A percentile compares a stretch with the other conserved stretches of the same genome.
Conservation (phyloP, 768 basidiomycete genomes). For the Rickenella mellea region DNA sequence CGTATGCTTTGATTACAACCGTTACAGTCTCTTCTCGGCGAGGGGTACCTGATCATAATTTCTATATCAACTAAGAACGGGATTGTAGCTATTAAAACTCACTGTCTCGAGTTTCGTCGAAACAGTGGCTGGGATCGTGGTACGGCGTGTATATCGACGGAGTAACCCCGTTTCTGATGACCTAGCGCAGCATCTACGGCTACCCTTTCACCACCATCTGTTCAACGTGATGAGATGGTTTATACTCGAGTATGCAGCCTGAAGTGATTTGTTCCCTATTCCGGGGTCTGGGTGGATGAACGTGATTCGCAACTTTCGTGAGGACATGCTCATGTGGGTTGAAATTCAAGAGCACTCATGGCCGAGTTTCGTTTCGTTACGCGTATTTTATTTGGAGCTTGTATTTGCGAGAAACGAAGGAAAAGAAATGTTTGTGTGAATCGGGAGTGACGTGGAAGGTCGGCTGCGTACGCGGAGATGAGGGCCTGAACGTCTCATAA, state of each 20-base stretch:
- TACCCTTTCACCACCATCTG: conserved; percentile 92
- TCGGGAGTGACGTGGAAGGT: too few relatives aligned
- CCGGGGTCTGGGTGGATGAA: conserved; percentile 94
- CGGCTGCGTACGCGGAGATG: too few relatives aligned
- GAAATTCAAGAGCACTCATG: too few relatives aligned
- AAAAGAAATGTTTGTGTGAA: too few relatives aligned
- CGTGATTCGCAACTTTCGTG: conserved; percentile 45
- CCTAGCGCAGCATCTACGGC: conserved; percentile 93
- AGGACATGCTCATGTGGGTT: too few relatives aligned
- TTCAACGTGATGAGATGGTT: not conserved
- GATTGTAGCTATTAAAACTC: conserved; percentile 12
- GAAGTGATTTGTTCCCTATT: conserved; percentile 48
- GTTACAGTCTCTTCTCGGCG: conserved; percentile 79
- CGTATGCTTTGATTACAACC: conserved; percentile 75
- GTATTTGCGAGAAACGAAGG: too few relatives aligned
- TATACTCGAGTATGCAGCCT: not conserved
- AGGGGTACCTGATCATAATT: conserved; percentile 55
- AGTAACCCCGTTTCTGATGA: conserved; percentile 74
- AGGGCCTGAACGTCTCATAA: too few relatives aligned
- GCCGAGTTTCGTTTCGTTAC: too few relatives aligned
- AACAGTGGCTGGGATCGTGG: conserved; percentile 80
- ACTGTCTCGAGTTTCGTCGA: conserved; percentile 93
- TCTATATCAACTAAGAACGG: not conserved
- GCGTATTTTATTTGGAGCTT: too few relatives aligned
- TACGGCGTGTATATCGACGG: conserved; percentile 90